These are phyloP conservation scores for Allantophomopsis lycopodina DNA, from an alignment of 2,329 filamentous ascomycete genomes.

Conservation along the genomic window DNA sequence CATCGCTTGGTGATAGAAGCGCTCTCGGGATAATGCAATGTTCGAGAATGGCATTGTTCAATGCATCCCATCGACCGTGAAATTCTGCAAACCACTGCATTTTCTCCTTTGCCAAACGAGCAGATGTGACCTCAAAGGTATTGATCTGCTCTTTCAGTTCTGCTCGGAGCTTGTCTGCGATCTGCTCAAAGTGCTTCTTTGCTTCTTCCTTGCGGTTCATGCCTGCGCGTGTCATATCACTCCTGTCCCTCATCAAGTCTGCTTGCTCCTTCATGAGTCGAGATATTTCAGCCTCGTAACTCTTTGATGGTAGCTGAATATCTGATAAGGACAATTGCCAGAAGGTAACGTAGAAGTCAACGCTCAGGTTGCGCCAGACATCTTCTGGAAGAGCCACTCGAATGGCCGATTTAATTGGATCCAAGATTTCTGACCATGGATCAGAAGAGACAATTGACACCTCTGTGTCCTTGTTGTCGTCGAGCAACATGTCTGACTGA, in stretches of 20 bases:
- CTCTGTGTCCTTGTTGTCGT: constrained; percentile 6
- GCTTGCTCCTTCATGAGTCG: constrained; percentile 53
- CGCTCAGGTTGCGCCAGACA: constrained; percentile 56
- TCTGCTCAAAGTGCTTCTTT: constrained; percentile 53
- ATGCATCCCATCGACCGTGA: constrained; percentile 45
- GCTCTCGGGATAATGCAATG: constrained; percentile 86
- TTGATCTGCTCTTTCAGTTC: constrained; percentile 61
- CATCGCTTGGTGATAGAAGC: constrained; percentile 71
- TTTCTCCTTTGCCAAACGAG: constrained; percentile 63
- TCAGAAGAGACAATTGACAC: constrained; percentile 21
- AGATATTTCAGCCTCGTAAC: constrained; percentile 65
- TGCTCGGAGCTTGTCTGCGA: constrained; percentile 54
- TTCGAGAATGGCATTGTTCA: constrained; percentile 71
- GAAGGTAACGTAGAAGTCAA: constrained; percentile 79
- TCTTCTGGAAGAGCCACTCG: constrained; percentile 44
- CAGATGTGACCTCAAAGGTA: constrained; percentile 51
- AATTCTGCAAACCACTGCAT: constrained; percentile 62
- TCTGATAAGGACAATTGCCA: constrained; percentile 84
- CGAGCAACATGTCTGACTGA: constrained; percentile 8
- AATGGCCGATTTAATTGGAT: constrained; percentile 59
- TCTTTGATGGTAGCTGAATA: constrained; percentile 59
- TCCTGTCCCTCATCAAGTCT: constrained; percentile 55
- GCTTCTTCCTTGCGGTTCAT: constrained; percentile 55
- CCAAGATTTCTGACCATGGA: constrained; percentile 53
- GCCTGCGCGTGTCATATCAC: constrained; percentile 56